These are phyloP conservation scores for Tylopilus felleus DNA, from an alignment of 768 basidiomycete genomes.

Conservation along the genomic window DNA sequence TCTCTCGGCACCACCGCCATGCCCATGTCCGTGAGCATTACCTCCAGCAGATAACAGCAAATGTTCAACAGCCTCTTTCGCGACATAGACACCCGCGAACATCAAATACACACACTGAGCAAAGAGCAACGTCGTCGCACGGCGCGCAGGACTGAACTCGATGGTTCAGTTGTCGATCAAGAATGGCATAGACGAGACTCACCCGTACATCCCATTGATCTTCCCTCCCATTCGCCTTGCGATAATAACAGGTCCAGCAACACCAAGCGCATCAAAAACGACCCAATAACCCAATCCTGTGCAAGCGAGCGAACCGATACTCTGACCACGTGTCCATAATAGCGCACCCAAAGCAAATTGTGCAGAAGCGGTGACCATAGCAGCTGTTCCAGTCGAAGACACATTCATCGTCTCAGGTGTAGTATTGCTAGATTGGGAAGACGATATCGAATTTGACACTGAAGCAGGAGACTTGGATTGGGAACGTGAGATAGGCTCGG, in stretches of 20 bases:
- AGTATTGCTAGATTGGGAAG: neutral
- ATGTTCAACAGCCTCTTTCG: slow-evolving; percentile 96
- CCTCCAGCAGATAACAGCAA: slow-evolving; percentile 76
- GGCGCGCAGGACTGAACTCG: slow-evolving; percentile 52
- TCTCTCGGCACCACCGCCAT: slow-evolving; percentile 55
- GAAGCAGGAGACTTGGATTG: slow-evolving; percentile 24
- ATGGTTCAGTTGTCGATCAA: neutral
- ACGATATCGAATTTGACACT: slow-evolving; percentile 9
- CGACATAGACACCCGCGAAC: slow-evolving; percentile 93
- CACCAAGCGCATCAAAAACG: slow-evolving; percentile 89
- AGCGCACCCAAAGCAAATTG: slow-evolving; percentile 68
- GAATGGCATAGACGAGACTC: slow-evolving; percentile 33
- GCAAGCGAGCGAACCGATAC: slow-evolving; percentile 77
- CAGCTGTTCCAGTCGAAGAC: slow-evolving; percentile 21
- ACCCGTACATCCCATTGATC: slow-evolving; percentile 55
- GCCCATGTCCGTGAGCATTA: slow-evolving; percentile 63
- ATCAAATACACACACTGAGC: slow-evolving; percentile 91
- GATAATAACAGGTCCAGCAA: slow-evolving; percentile 41
- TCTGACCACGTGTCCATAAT: slow-evolving; percentile 89
- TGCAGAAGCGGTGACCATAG: slow-evolving; percentile 24
- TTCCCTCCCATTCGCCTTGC: slow-evolving; percentile 37
- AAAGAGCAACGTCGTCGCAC: slow-evolving; percentile 74
- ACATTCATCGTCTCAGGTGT: slow-evolving; percentile 7
- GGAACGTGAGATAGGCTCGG: slow-evolving; percentile 20
- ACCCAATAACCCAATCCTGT: slow-evolving; percentile 96